phyloP scores from a whole-genome alignment of 1,284 basidiomycete genomes.

The Trichosporon sp. region DNA sequence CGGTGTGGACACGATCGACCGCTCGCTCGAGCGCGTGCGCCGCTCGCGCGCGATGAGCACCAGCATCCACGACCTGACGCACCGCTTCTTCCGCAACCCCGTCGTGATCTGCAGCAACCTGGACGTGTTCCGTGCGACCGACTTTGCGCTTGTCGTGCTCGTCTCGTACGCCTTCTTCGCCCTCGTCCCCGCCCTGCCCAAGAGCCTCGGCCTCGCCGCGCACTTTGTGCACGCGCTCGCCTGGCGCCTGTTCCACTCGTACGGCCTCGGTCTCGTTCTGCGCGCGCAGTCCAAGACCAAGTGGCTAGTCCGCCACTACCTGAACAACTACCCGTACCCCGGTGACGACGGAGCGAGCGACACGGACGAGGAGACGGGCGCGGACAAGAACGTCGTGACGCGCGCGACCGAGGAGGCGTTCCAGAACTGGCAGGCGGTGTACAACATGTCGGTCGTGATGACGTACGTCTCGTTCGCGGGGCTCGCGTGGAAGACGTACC shows the following conservation, averaged over 20 bases:
- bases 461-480: constrained; percentile 81
- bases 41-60: constrained; percentile 38
- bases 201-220: constrained; percentile 54
- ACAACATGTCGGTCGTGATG: constrained; percentile 91
- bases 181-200: constrained; percentile 47
- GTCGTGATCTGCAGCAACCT: constrained; percentile 74
- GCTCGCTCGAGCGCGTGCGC: background rate
- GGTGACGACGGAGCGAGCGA: constrained; percentile 25
- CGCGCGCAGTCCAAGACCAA: constrained; percentile 78
- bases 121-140: constrained; percentile 71
- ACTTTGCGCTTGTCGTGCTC: constrained; percentile 62
- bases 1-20: constrained; percentile 1
- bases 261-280: constrained; percentile 79
- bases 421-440: constrained; percentile 87
- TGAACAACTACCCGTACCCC: constrained; percentile 85
- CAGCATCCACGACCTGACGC: constrained; percentile 82
- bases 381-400: constrained; percentile 51
- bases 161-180: constrained; percentile 58
- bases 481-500: constrained; percentile 82
- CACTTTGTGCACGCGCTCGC: constrained; percentile 76
- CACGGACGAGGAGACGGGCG: constrained; percentile 52
- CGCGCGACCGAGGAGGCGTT: constrained; percentile 87
- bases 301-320: constrained; percentile 87
- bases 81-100: constrained; percentile 87
- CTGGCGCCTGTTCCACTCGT: constrained; percentile 85